Evolutionary conservation across 345 rosid genomes (phyloP).

Genomic region (Eucalyptus curtisii): DNA sequence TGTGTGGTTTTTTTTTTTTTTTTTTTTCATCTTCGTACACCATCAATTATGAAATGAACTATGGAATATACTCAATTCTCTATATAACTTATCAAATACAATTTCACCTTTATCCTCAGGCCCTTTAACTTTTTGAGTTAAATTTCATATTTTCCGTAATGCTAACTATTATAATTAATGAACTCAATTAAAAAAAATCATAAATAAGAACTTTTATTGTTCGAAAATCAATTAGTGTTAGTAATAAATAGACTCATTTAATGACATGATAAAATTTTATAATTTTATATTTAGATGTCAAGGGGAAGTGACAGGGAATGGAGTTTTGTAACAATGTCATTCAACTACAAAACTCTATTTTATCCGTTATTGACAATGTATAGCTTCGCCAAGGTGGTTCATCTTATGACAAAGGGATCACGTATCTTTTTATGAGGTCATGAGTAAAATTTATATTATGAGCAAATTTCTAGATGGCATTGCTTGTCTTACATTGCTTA

Average conservation of each 20-base stretch:
- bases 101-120: neutral
- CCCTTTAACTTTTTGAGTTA: neutral
- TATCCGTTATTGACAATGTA: neutral
- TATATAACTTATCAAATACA: neutral
- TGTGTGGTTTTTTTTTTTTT: too few relatives aligned
- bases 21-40: neutral
- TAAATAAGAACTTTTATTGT: neutral
- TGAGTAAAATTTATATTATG: neutral
- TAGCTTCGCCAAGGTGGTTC: neutral
- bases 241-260: neutral
- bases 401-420: neutral
- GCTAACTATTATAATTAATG: neutral
- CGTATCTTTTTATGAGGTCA: neutral
- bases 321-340: neutral
- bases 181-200: neutral
- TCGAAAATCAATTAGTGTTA: neutral
- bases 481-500: neutral
- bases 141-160: neutral
- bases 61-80: neutral
- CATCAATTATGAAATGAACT: neutral
- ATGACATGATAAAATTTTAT: neutral
- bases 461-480: neutral
- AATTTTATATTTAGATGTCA: neutral
- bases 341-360: neutral
- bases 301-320: neutral